phyloP scores from a whole-genome alignment of 148 eudicot genomes.

The Cornus suecica region DNA sequence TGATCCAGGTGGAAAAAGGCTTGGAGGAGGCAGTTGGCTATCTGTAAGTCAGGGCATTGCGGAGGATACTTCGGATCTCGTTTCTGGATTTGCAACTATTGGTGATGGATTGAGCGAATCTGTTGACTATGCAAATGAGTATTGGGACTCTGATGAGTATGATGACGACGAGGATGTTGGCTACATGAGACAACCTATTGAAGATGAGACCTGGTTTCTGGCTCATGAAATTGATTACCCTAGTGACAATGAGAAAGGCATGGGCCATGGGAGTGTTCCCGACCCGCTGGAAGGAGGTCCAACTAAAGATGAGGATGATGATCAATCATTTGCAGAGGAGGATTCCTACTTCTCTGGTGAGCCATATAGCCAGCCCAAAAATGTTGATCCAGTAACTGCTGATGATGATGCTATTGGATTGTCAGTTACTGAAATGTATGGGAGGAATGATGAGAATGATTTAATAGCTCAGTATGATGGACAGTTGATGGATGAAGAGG shows the following conservation, averaged over 20 bases:
- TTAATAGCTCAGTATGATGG: slow-evolving; percentile 81
- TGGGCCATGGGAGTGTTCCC: slow-evolving; percentile 68
- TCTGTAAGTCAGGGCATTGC: slow-evolving; percentile 94
- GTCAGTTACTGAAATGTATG: slow-evolving; percentile 58
- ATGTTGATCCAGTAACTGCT: slow-evolving; percentile 51
- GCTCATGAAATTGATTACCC: slow-evolving; percentile 99
- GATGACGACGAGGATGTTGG: slow-evolving; percentile 99
- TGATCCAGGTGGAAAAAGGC: slow-evolving; percentile 68
- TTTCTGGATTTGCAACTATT: slow-evolving; percentile 94
- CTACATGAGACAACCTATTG: slow-evolving; percentile 98
- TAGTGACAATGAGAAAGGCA: slow-evolving; percentile 95
- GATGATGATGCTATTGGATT: slow-evolving; percentile 70
- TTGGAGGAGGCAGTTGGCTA: slow-evolving; percentile 89
- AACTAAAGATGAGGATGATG: slow-evolving; percentile 81
- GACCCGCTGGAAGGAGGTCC: slow-evolving; percentile 72
- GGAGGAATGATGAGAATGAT: slow-evolving; percentile 57
- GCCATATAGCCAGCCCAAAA: slow-evolving; percentile 63
- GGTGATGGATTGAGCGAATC: slow-evolving; percentile 99
- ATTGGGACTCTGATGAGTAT: slow-evolving; percentile 99
- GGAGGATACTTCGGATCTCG: slow-evolving; percentile 90
- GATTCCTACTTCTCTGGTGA: slow-evolving; percentile 95
- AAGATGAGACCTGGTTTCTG: slow-evolving; percentile 97
- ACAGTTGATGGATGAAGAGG: slow-evolving; percentile 86
- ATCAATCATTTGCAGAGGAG: slow-evolving; percentile 93
- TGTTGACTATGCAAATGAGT: slow-evolving; percentile 86